Evolutionary conservation across 2,329 filamentous ascomycete genomes (phyloP).

Genomic region (Colletotrichum gigasporum): DNA sequence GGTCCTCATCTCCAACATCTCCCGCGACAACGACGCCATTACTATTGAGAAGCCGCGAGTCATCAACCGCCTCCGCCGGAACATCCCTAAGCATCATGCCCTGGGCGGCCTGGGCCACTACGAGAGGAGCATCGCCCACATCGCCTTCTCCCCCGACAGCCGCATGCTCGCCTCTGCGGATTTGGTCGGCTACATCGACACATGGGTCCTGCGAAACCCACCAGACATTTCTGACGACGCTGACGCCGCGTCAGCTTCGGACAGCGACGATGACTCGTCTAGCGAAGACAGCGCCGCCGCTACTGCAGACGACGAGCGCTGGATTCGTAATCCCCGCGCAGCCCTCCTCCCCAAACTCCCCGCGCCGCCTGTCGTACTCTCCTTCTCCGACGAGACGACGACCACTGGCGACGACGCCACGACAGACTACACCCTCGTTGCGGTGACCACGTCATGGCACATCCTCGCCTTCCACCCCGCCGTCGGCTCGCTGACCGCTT

Average conservation of each 20-base stretch:
- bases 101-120: slow-evolving; percentile 79
- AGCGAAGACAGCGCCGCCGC: slow-evolving; percentile 49
- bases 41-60: slow-evolving; percentile 47
- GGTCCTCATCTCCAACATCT: slow-evolving; percentile 62
- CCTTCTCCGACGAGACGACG: slow-evolving; percentile 67
- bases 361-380: slow-evolving; percentile 71
- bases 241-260: slow-evolving; percentile 38
- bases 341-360: slow-evolving; percentile 75
- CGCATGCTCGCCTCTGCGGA: slow-evolving; percentile 82
- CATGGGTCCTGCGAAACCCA: slow-evolving; percentile 74
- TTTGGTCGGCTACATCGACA: slow-evolving; percentile 86
- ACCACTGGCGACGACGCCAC: slow-evolving; percentile 36
- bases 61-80: slow-evolving; percentile 62
- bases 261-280: slow-evolving; percentile 42
- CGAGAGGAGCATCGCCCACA: slow-evolving; percentile 76
- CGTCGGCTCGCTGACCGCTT: slow-evolving; percentile 81
- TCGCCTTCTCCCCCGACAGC: slow-evolving; percentile 83
- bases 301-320: slow-evolving; percentile 64
- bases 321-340: slow-evolving; percentile 78
- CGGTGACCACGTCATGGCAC: slow-evolving; percentile 66
- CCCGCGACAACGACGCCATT: slow-evolving; percentile 27
- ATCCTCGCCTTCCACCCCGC: slow-evolving; percentile 83
- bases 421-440: slow-evolving; percentile 60
- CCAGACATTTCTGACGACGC: slow-evolving; percentile 43
- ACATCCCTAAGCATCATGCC: slow-evolving; percentile 62